These are phyloP conservation scores for Dispira parvispora DNA, from an alignment of 192 early-diverging fungal species.

Conservation along the genomic window DNA sequence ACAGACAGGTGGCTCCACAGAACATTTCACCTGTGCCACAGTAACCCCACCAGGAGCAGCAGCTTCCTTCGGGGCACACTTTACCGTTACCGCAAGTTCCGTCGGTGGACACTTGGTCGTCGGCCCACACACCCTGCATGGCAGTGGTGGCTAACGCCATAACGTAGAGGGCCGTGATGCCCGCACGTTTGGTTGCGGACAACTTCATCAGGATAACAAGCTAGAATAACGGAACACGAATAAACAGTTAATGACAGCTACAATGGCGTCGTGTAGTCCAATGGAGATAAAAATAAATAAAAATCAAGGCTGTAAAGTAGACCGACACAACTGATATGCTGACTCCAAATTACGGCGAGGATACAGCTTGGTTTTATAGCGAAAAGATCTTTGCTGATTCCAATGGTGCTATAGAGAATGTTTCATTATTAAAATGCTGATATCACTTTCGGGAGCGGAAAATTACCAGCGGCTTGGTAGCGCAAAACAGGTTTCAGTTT, in stretches of 20 bases:
- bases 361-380: no score
- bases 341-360: no score
- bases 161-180: conserved; percentile 6
- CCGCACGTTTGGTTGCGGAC: conserved; percentile 5
- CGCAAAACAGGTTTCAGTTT: no score
- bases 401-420: no score
- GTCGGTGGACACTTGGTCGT: conserved; percentile 4
- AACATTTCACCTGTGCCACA: conserved; percentile 10
- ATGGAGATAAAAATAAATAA: no score
- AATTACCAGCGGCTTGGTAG: no score
- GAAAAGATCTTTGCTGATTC: no score
- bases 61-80: conserved; percentile 10
- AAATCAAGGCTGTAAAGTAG: no score
- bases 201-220: conserved; percentile 5
- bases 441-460: no score
- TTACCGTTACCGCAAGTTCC: conserved; percentile 9
- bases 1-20: conserved; percentile 13
- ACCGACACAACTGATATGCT: no score
- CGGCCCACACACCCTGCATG: background rate
- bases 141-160: background rate
- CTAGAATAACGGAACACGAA: background rate
- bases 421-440: no score
- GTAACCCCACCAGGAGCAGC: conserved; percentile 14
- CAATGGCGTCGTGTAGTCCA: no score
- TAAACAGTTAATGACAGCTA: background rate